These are phyloP conservation scores for Cudoniella acicularis DNA, from an alignment of 495 filamentous ascomycete species.

Conservation along the genomic window DNA sequence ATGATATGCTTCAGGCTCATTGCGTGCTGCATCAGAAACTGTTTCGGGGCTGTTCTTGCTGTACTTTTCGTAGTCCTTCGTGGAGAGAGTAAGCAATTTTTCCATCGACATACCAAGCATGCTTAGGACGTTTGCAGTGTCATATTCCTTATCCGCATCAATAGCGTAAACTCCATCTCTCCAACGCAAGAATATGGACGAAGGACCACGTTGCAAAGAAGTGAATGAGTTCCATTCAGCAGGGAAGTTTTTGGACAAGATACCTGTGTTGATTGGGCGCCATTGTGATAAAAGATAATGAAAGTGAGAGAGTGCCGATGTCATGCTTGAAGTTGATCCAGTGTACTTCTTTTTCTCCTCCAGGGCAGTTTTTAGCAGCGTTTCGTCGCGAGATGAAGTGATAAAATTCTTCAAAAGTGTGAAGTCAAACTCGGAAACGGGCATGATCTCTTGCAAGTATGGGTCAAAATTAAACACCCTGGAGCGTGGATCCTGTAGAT, in stretches of 20 bases:
- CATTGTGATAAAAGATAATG: constrained; percentile 87
- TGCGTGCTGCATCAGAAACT: constrained; percentile 60
- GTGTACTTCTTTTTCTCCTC: constrained; percentile 75
- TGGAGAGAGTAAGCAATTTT: constrained; percentile 82
- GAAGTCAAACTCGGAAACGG: constrained; percentile 87
- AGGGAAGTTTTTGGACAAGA: constrained; percentile 63
- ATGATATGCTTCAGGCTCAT: constrained; percentile 72
- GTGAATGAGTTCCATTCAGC: constrained; percentile 63
- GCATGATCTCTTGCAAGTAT: constrained; percentile 88
- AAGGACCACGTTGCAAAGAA: constrained; percentile 61
- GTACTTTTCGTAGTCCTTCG: constrained; percentile 80
- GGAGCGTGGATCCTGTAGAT: constrained; percentile 84
- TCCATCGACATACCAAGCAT: constrained; percentile 95
- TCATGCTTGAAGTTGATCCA: constrained; percentile 97
- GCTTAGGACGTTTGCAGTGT: constrained; percentile 77
- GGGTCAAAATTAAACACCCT: constrained; percentile 94
- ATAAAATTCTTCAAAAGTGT: constrained; percentile 77
- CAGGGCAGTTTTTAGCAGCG: constrained; percentile 60
- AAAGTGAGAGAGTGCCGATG: constrained; percentile 79
- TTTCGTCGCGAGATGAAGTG: constrained; percentile 79
- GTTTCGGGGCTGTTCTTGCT: constrained; percentile 59
- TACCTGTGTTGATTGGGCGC: constrained; percentile 62
- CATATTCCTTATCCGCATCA: constrained; percentile 93
- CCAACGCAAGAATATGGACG: constrained; percentile 79
- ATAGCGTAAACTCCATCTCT: constrained; percentile 91